Base-by-base conservation (phyloP, 129 eudicot genomes). In the Daucus carota region DNA sequence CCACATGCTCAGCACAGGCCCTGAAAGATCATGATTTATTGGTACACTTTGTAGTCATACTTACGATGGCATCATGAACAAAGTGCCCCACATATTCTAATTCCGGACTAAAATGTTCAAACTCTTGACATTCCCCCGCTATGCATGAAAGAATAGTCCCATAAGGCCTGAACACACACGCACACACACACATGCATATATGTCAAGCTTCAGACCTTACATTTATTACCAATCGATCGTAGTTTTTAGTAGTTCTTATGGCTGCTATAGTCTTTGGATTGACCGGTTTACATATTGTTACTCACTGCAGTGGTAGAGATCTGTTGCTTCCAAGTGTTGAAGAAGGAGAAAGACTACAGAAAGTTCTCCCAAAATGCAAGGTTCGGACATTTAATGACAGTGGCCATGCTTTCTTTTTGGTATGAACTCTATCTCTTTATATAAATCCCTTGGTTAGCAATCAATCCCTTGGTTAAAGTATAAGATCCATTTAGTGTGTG, bases 281-380 rank as follows among this genome's bases (percentile, higher is more conserved):
- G 72, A 70, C 50, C 43, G 65, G 20, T 76, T 66, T 57, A 1
- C 29, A 54, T 47, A 28, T 47, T 6, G 41, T 65, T 48, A n/a
- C 75, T 77, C 59, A 72, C 34, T 77, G 67, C 79, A 89, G 96
- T 81, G 96, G 92, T 81, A 86, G 59, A 83, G 97, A 92, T 84
- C 84, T 80, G 73, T 72, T 92, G 29, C 77, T 92, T 76, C 91
- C 97, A 73, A 92, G 92, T 81, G 80, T 32, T 73, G 84, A 87
- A 74, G 97, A 91, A 88, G 91, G 87, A 57, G 85, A 91, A 85
- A 85, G 94, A 82, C 97, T 91, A 66, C 73, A 74, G 2, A 41
- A 60, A 26, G 17, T 82, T 54, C 75, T 91, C 42, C 88, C 85
- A 67, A 88, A 88, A 18, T 88, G 94, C 66, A 82, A 86, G 78